These are phyloP conservation scores for Pulveroboletus sp. DNA, from an alignment of 1,284 basidiomycete species.

Conservation along the genomic window DNA sequence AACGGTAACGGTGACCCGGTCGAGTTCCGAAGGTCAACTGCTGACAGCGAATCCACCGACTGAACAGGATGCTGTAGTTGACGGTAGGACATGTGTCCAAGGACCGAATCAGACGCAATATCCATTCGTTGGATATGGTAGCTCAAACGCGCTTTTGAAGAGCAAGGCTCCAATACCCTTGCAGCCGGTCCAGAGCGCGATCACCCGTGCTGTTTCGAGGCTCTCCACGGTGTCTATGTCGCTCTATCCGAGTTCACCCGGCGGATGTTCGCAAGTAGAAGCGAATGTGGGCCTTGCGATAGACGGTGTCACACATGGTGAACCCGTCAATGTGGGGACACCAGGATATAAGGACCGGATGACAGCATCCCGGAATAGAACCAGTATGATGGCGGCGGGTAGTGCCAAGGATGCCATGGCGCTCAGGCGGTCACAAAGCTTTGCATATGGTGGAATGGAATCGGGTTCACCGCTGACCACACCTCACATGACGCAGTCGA, in stretches of 20 bases:
- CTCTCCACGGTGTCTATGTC: constrained; percentile 52
- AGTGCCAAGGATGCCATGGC: constrained; percentile 22
- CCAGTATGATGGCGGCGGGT: constrained; percentile 27
- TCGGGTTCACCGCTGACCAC: constrained; percentile 40
- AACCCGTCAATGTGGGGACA: constrained; percentile 29
- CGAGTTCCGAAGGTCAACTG: constrained; percentile 18
- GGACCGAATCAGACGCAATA: constrained; percentile 21
- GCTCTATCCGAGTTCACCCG: constrained; percentile 47
- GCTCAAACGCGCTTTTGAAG: constrained; percentile 16
- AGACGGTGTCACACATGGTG: constrained; percentile 43
- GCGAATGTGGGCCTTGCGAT: constrained; percentile 44
- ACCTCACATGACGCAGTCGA: constrained; percentile 23
- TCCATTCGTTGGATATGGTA: constrained; percentile 23
- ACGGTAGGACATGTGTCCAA: constrained; percentile 2
- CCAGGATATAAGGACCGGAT: constrained; percentile 38
- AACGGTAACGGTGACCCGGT: constrained; percentile 25
- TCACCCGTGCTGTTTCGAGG: constrained; percentile 40
- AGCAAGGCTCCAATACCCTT: constrained; percentile 26
- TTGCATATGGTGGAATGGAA: constrained; percentile 55
- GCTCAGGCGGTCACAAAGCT: constrained; percentile 36
- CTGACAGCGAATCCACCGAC: neutral
- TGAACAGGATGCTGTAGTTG: constrained; percentile 1
- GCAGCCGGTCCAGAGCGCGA: constrained; percentile 36
- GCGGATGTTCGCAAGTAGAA: constrained; percentile 26
- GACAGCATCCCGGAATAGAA: constrained; percentile 31